A percentile compares a stretch with the other conserved stretches of the same genome.
Evolutionary conservation across 2,329 filamentous ascomycete genomes (phyloP).

Genomic region (Phoma herbarum): DNA sequence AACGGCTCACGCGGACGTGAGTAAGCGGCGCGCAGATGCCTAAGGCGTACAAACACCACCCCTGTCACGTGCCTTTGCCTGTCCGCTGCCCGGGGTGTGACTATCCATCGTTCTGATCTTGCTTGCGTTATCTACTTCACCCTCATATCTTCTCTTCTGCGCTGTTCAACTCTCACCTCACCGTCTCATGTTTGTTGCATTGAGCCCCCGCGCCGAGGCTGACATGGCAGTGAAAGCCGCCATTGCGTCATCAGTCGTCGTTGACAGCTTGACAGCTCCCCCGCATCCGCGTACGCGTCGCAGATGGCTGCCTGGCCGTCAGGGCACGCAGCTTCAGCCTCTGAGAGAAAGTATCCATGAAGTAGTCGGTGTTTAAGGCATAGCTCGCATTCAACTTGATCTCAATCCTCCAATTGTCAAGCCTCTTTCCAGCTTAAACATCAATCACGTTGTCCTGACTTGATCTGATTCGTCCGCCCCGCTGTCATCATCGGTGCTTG

Average conservation of each 20-base stretch:
- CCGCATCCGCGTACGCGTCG: constrained; percentile 17
- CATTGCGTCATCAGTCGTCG: constrained; percentile 21
- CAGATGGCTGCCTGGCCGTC: constrained; percentile 9
- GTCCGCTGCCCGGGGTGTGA: background rate
- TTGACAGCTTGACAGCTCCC: constrained; percentile 10
- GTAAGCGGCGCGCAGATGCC: constrained; percentile 2
- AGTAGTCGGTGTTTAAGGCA: background rate
- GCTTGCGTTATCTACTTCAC: background rate
- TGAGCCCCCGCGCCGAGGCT: constrained; percentile 13
- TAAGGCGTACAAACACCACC: background rate
- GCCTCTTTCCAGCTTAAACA: background rate
- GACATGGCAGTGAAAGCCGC: constrained; percentile 5
- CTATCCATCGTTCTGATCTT: background rate
- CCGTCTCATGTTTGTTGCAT: background rate
- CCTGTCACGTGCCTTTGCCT: background rate
- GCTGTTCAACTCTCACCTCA: background rate
- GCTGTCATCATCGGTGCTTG: constrained; percentile 17
- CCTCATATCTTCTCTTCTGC: background rate
- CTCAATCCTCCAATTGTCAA: background rate
- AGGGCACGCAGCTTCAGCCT: constrained; percentile 7
- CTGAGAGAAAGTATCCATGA: background rate
- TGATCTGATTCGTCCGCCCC: constrained; percentile 18
- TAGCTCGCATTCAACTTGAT: background rate
- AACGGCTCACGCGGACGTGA: background rate
- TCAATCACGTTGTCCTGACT: constrained; percentile 1